phyloP scores from a whole-genome alignment of 2,329 filamentous ascomycete genomes.

The Cordyceps cateniannulata region DNA sequence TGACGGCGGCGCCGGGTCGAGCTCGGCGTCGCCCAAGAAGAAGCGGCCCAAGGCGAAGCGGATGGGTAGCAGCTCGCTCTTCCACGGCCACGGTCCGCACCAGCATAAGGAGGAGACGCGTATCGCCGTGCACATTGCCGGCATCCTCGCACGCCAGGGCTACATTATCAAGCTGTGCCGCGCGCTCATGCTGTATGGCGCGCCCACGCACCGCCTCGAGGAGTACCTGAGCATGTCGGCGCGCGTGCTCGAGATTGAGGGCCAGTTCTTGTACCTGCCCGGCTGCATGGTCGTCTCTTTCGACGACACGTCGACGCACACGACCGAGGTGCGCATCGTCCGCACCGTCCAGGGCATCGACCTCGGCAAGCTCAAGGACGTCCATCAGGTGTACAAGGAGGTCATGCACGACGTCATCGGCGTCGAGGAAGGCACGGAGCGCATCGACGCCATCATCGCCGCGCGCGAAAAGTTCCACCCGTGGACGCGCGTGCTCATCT shows the following conservation, averaged over 20 bases:
- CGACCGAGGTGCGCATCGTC: constrained; percentile 60
- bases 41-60: constrained; percentile 26
- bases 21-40: constrained; percentile 17
- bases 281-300: constrained; percentile 93
- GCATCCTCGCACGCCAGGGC: constrained; percentile 68
- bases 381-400: constrained; percentile 58
- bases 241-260: constrained; percentile 75
- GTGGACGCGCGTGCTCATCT: constrained; percentile 53
- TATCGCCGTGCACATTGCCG: constrained; percentile 48
- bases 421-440: constrained; percentile 49
- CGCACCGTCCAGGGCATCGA: constrained; percentile 52
- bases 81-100: constrained; percentile 27
- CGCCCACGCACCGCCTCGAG: constrained; percentile 82
- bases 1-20: constrained; percentile 12
- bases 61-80: constrained; percentile 28
- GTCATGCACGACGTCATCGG: constrained; percentile 55
- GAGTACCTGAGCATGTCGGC: constrained; percentile 85
- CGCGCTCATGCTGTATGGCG: constrained; percentile 80
- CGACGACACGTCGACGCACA: constrained; percentile 61
- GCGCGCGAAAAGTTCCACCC: constrained; percentile 47
- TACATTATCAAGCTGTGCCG: constrained; percentile 80
- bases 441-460: constrained; percentile 48
- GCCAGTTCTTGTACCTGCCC: constrained; percentile 82
- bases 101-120: constrained; percentile 39
- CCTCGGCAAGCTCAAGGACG: constrained; percentile 54